Base-by-base conservation (phyloP, 129 eudicot genomes). In the Dittrichia graveolens region DNA sequence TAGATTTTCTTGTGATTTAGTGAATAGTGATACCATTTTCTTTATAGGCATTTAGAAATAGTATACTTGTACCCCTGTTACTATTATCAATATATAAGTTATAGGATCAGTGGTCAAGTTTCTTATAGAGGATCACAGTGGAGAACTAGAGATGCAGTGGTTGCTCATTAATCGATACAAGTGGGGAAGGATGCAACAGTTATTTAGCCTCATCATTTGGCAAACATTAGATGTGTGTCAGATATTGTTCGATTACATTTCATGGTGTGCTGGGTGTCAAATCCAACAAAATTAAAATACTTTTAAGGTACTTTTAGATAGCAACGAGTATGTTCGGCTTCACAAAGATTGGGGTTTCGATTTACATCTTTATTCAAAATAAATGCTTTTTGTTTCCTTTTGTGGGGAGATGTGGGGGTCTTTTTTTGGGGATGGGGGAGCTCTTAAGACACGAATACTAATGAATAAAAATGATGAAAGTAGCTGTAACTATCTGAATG, bases 181-280 rank as follows among this genome's bases (percentile, higher is more conserved):
- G 5, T 10, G n/a, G 42, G 7, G 15, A 58, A 35, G 15, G 64
- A 35, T 58, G 64, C 14, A 11, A 34, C 64, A 10, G 41, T 10
- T 10, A 58, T 58, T 4, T 35, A 37, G 65, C 67, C 67, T 40
- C 48, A 41, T 63, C 37, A 63, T 63, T 12, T 52, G 42, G 19
- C 6, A 7, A n/a, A 61, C 19, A 38, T 13, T 14, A 43, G 44
- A 64, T 19, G 38, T 4, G 12, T 4, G 8, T 42, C 14, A 60
- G 49, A 64, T n/a, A 64, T 43, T 65, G 37, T 18, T 43, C 52
- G 39, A 64, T 15, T 18, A 42, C 11, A 42, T 61, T 61, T 56
- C 61, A 56, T n/a, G n/a, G n/a, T n/a, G n/a, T n/a, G n/a, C n/a
- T n/a, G 64, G 41, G 43, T 58, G 63, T 57, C 10, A 14, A 57